Evolutionary conservation across 108 stramenopile genomes (phyloP), one percentile per base, ranked within the genome.

Genomic region (Licmophora abbreviata): DNA sequence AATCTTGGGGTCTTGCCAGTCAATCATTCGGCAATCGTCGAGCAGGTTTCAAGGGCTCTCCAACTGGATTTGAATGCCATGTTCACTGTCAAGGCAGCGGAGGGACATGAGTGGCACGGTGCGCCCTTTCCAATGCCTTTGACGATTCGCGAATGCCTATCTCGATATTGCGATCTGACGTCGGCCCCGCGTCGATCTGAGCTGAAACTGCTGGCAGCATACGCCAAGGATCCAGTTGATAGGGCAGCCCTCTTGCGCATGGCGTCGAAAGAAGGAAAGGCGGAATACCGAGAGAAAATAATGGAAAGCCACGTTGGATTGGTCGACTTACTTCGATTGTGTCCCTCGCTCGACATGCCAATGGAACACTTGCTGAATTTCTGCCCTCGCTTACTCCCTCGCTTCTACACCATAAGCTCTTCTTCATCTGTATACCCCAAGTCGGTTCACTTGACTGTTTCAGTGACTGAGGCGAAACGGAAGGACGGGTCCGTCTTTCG

Each of bases 361-460:
- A 63, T 98, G 43, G 94, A 91, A 52, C 88, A 93, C 56, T 85
- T 96, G 44, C 51, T 98, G 24, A 62, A 58, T 46, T 37, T 92
- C 21, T 84, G 81, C 46, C 97, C 94, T 1, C 74, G 76, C 38
- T 59, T 96, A 24, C 81, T 88, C 48, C 94, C 97, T n/a, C 81
- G 99, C 25, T 90, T 79, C 56, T 99, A 96, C 71, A 98, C 99
- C 41, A 97, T 99, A 44, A 73, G 89, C 14, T 95, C 94, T 11
- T 96, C 92, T 4, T 74, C 94, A 0, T 58, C 63, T 58, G 77
- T 76, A 1, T 77, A 93, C 58, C 95, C 97, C 4, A 64, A 74
- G 0, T 58, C 69, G 14, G 73, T 99, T 31, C 93, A 96, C 54
- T 61, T 97, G 63, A 96, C 97, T 0, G 93, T 96, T 21, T 73